Evolutionary conservation across 257 asterid genomes (phyloP), one percentile per base, ranked within the genome.

Genomic region (Ligustrum vulgare): DNA sequence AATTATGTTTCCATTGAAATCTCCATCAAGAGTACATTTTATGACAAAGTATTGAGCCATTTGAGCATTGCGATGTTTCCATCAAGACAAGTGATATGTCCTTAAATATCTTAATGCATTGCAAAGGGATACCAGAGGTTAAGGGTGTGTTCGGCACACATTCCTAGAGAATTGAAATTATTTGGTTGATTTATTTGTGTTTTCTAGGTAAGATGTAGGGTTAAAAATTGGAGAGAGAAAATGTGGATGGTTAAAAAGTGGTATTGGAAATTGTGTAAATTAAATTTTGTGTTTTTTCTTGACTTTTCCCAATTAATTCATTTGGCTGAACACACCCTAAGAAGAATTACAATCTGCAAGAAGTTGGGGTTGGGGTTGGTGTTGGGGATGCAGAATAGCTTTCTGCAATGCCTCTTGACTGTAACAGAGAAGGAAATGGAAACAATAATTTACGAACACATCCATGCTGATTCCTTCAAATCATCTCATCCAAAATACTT

Each of bases 321-420:
- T n/a, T n/a, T n/a, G n/a, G n/a, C n/a, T n/a, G n/a, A n/a, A n/a
- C n/a, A n/a, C n/a, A n/a, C n/a, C n/a, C n/a, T n/a, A n/a, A 13
- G n/a, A 45, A 45, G 54, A 45, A 13, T 3, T 45, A 4, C 54
- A 13, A 4, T 45, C 54, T 45, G n/a, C 54, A 4, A 13, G n/a
- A 45, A 45, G 54, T 8, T 15, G 25, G 56, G 45, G 60, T 75
- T 25, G 22, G 5, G 45, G 60, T 75, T 25, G 22, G 5, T 15
- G 39, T 72, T 36, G 65, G 22, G 41, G 22, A 49, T 15, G 71
- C 45, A 56, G 25, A 63, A 62, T 70, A 77, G 11, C 63, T 7
- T 41, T 49, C 54, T 20, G n/a, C 34, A 20, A 20, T 60, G 64
- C 45, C 62, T 77, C 25, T 11, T 41, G 34, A 70, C 41, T 43